Percentiles rank a stretch among this genome's conserved stretches.
phyloP scores from a whole-genome alignment of 2,329 filamentous ascomycete species.

The Coniochaeta sp. region DNA sequence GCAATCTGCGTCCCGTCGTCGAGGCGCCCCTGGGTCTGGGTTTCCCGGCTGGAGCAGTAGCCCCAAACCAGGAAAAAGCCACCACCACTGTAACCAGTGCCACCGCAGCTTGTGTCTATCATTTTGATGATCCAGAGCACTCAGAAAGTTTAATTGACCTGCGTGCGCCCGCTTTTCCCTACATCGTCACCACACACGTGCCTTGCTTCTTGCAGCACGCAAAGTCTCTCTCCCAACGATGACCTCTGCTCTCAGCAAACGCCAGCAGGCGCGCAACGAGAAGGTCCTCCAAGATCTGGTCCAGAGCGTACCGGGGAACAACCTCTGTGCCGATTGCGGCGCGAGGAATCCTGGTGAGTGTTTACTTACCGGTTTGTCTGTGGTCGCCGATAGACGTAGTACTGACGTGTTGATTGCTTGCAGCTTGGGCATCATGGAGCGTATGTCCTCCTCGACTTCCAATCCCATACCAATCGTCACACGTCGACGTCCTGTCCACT shows the following conservation, averaged over 20 bases:
- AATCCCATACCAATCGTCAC: slow-evolving; percentile 4
- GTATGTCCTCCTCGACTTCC: slow-evolving; percentile 44
- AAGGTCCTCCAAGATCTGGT: slow-evolving; percentile 84
- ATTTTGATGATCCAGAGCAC: not conserved
- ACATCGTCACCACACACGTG: not conserved
- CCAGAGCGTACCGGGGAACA: slow-evolving; percentile 77
- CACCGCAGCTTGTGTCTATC: not conserved
- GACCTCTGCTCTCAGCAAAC: slow-evolving; percentile 78
- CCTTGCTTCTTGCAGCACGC: not conserved
- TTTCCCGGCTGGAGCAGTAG: too few species aligned
- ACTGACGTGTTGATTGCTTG: slow-evolving; percentile 23
- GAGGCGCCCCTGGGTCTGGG: not conserved
- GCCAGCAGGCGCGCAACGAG: slow-evolving; percentile 97
- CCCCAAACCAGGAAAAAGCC: slow-evolving; percentile 1
- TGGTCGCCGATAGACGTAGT: not conserved
- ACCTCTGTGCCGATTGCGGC: slow-evolving; percentile 87
- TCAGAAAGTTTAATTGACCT: not conserved
- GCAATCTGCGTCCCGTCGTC: slow-evolving; percentile 2
- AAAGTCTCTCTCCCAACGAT: too few species aligned
- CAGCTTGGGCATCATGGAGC: slow-evolving; percentile 96
- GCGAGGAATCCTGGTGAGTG: slow-evolving; percentile 83
- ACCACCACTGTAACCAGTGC: not conserved
- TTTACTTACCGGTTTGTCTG: not conserved
- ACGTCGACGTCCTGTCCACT: not conserved
- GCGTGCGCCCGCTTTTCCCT: not conserved